These are phyloP conservation scores for Ogataea siamensis DNA, from an alignment of 805 yeast species.

Conservation along the genomic window DNA sequence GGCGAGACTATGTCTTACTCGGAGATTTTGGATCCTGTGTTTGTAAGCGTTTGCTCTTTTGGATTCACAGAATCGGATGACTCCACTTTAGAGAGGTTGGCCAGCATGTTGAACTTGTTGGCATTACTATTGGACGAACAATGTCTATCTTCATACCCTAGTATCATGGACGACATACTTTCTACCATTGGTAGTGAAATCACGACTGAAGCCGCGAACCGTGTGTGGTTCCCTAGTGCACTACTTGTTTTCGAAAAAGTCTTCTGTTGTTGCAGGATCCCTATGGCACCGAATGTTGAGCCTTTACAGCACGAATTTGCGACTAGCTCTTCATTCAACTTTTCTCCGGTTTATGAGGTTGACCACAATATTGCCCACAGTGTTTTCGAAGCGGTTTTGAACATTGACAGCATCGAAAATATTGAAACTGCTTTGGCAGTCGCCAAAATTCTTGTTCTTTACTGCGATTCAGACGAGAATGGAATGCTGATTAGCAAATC, in stretches of 20 bases:
- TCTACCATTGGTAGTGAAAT: slow-evolving; percentile 37
- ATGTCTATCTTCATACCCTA: slow-evolving; percentile 36
- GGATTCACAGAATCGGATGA: slow-evolving; percentile 26
- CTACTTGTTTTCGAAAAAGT: slow-evolving; percentile 55
- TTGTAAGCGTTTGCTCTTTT: slow-evolving; percentile 37
- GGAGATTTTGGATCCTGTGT: slow-evolving; percentile 37
- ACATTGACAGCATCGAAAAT: slow-evolving; percentile 39
- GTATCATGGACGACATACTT: slow-evolving; percentile 37
- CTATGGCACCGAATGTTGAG: slow-evolving; percentile 47
- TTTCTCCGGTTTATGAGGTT: slow-evolving; percentile 22
- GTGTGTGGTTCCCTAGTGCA: slow-evolving; percentile 59
- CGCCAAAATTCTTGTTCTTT: slow-evolving; percentile 54
- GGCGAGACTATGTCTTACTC: slow-evolving; percentile 35
- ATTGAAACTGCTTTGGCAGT: slow-evolving; percentile 50
- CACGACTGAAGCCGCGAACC: slow-evolving; percentile 37
- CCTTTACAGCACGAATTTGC: slow-evolving; percentile 19
- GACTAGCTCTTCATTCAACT: slow-evolving; percentile 17
- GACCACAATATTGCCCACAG: slow-evolving; percentile 25
- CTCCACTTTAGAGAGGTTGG: slow-evolving; percentile 29
- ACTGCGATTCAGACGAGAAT: slow-evolving; percentile 43
- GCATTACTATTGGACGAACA: slow-evolving; percentile 42
- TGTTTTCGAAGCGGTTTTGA: slow-evolving; percentile 45
- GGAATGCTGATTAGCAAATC: slow-evolving; percentile 45
- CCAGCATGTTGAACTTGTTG: slow-evolving; percentile 43
- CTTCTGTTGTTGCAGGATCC: slow-evolving; percentile 50